Evolutionary conservation across 129 eudicot species (phyloP).

Genomic region (Flaveria ramosissima): DNA sequence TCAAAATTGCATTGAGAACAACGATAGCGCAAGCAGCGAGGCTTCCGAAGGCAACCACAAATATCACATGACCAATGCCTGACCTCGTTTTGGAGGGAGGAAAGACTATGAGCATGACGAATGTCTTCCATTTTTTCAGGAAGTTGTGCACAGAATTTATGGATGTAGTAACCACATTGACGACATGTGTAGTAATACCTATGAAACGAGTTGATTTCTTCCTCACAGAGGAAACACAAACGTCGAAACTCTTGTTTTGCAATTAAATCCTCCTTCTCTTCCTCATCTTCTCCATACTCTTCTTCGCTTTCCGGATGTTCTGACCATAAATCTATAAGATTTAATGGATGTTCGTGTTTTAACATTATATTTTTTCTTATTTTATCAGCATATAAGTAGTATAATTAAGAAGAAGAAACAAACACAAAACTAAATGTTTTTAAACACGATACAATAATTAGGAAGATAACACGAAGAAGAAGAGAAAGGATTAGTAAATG

Average conservation of each 20-base stretch:
- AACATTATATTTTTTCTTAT: background rate
- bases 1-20: background rate
- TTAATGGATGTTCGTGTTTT: conserved; percentile 6
- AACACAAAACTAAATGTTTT: background rate
- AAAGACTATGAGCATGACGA: background rate
- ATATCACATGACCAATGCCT: background rate
- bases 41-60: background rate
- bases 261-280: background rate
- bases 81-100: background rate
- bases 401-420: background rate
- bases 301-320: background rate
- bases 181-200: conserved; percentile 9
- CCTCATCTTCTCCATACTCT: background rate
- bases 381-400: background rate
- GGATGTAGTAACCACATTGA: background rate
- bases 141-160: background rate
- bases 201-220: conserved; percentile 3
- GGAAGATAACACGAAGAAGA: background rate
- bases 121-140: background rate
- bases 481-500: background rate
- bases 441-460: background rate
- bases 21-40: background rate
- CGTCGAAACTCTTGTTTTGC: background rate
- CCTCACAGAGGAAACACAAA: background rate
- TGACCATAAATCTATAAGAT: background rate